These are phyloP conservation scores for Fusarium hainanense DNA, from an alignment of 2,329 filamentous ascomycete genomes.

Conservation along the genomic window DNA sequence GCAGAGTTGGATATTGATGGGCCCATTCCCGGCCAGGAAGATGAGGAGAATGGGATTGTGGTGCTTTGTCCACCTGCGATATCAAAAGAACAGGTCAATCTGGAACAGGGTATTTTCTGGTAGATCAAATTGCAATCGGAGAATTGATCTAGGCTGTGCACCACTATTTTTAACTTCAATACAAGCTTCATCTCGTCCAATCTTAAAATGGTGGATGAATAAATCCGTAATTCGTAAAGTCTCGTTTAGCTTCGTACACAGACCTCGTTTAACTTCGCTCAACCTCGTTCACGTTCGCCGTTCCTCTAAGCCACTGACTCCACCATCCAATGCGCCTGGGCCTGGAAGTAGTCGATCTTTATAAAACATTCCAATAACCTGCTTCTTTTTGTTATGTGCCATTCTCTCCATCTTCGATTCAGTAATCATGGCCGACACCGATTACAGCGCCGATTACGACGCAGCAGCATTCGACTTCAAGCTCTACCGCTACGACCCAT, in stretches of 20 bases:
- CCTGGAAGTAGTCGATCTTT: rapidly evolving
- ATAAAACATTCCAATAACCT: no score
- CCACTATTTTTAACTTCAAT: rapidly evolving
- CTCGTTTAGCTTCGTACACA: neutral
- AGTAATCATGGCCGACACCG: neutral
- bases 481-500: constrained; percentile 16
- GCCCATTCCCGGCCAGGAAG: constrained; percentile 27
- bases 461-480: constrained; percentile 6
- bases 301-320: neutral
- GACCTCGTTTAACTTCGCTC: neutral
- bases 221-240: neutral
- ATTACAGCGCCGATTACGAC: no score
- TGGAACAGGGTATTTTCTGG: constrained; percentile 1
- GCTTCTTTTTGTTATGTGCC: no score
- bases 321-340: neutral
- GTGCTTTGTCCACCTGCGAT: constrained; percentile 15
- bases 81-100: neutral
- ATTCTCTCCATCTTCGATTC: neutral
- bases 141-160: neutral
- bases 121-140: neutral
- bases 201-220: neutral
- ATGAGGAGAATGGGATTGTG: constrained; percentile 28
- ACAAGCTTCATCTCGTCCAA: neutral
- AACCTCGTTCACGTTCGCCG: neutral
- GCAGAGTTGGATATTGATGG: constrained; percentile 10